Conservation (phyloP, 1,284 basidiomycete genomes). For the Irpex rosettiformis region DNA sequence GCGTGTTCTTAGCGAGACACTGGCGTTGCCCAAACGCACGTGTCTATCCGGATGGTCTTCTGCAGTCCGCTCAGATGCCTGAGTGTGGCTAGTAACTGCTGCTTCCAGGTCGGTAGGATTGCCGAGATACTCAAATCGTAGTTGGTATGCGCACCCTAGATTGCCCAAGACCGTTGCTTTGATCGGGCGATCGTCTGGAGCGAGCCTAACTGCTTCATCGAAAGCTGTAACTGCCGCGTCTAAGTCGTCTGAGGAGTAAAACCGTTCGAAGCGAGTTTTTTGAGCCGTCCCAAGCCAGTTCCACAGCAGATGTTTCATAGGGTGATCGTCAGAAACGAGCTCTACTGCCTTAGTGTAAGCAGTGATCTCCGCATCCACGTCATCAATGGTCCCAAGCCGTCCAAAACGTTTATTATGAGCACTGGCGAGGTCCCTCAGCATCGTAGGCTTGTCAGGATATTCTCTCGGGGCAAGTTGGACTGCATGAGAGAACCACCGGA, state of each 20-base stretch:
- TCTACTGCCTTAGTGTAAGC: not conserved
- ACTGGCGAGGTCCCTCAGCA: not conserved
- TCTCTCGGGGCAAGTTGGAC: not conserved
- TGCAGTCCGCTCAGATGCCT: not conserved
- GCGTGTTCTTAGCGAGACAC: not conserved
- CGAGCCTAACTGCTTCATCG: not conserved
- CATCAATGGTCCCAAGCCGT: not conserved
- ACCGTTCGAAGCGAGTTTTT: not conserved
- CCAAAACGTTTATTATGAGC: not conserved
- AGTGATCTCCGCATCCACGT: not conserved
- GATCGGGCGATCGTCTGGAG: not conserved
- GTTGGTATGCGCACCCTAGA: not conserved
- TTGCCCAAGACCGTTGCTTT: not conserved
- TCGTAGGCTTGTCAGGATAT: not conserved
- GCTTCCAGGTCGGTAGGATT: not conserved
- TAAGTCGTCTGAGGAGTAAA: not conserved
- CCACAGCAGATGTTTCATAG: not conserved
- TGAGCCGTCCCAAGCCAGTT: not conserved
- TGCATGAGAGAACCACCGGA: not conserved
- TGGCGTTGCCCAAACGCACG: not conserved
- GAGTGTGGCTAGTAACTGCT: not conserved
- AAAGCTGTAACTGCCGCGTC: not conserved
- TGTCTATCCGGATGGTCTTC: not conserved
- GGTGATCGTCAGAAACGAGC: not conserved
- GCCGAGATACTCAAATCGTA: not conserved